Evolutionary conservation across 2,329 filamentous ascomycete genomes (phyloP).

Genomic region (Fusarium heterosporum): DNA sequence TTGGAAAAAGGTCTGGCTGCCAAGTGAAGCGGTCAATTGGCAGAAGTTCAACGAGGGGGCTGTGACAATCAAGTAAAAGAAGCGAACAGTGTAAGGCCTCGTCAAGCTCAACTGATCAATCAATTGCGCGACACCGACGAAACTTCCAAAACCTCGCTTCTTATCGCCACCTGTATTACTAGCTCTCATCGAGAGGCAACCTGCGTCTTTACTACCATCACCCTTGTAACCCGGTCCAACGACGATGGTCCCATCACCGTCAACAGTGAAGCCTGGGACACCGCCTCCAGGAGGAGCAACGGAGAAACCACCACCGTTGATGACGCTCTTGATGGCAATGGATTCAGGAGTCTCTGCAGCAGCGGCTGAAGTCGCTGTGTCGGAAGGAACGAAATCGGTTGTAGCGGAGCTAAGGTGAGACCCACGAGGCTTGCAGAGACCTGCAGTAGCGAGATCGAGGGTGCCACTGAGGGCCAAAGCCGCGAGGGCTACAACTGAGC

Average conservation of each 20-base stretch:
- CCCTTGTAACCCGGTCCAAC: slow-evolving; percentile 14
- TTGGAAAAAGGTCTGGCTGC: slow-evolving; percentile 5
- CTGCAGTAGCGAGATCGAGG: neutral
- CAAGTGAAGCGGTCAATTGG: slow-evolving; percentile 26
- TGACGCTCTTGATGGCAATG: neutral
- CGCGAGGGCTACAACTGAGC: neutral
- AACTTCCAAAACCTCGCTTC: slow-evolving; percentile 5
- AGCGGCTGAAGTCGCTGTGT: neutral
- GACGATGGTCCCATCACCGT: slow-evolving; percentile 1
- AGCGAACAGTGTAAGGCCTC: slow-evolving; percentile 27
- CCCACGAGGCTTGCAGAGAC: neutral
- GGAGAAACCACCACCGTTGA: slow-evolving; percentile 4
- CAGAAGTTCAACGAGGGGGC: slow-evolving; percentile 4
- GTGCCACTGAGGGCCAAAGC: neutral
- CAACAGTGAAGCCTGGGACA: neutral
- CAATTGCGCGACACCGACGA: slow-evolving; percentile 6
- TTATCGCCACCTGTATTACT: neutral
- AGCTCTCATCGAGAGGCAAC: slow-evolving; percentile 3
- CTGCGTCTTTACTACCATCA: neutral
- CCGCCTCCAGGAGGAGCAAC: neutral
- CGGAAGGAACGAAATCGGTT: neutral
- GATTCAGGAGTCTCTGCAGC: neutral
- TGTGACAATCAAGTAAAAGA: slow-evolving; percentile 15
- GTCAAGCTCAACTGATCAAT: slow-evolving; percentile 12
- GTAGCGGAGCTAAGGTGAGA: neutral